phyloP scores from a whole-genome alignment of 306 rosid species.

The Senna tora region DNA sequence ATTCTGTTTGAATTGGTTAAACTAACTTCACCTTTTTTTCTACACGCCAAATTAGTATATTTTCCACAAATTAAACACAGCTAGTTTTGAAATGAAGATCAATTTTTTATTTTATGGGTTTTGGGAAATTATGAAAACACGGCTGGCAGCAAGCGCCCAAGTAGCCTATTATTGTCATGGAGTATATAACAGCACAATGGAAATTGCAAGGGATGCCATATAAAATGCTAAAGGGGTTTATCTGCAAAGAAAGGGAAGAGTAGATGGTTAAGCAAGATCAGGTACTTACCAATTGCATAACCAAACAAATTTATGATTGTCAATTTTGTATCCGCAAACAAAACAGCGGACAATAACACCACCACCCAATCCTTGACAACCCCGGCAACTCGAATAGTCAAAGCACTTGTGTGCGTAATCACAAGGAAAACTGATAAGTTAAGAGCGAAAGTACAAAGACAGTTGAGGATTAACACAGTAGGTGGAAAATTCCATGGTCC shows the following conservation, averaged over 20 bases:
- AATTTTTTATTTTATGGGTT: conserved; percentile 4
- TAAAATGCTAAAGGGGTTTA: conserved; percentile 11
- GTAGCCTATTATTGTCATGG: conserved; percentile 7
- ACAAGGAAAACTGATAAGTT: conserved; percentile 98
- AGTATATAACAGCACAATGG: not conserved
- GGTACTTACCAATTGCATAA: conserved; percentile 85
- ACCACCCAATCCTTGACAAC: conserved; percentile 99
- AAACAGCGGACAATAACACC: conserved; percentile 85
- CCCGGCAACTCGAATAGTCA: conserved; percentile 99
- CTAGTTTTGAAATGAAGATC: conserved; percentile 14
- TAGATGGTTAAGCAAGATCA: conserved; percentile 27
- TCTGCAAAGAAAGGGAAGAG: conserved; percentile 11
- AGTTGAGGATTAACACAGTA: conserved; percentile 74
- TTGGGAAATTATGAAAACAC: not conserved
- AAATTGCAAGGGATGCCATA: conserved; percentile 22
- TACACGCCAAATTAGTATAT: conserved; percentile 17
- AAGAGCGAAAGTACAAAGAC: conserved; percentile 94
- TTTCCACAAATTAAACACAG: not conserved
- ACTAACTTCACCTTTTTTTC: not conserved
- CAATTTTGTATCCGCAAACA: conserved; percentile 95
- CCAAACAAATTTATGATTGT: conserved; percentile 86
- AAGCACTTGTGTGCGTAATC: conserved; percentile 95
- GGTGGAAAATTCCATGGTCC: conserved; percentile 89
- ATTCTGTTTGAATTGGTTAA: conserved; percentile 26
- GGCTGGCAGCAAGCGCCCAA: conserved; percentile 23